phyloP scores from a whole-genome alignment of 306 rosid species.

The Corylus americana region DNA sequence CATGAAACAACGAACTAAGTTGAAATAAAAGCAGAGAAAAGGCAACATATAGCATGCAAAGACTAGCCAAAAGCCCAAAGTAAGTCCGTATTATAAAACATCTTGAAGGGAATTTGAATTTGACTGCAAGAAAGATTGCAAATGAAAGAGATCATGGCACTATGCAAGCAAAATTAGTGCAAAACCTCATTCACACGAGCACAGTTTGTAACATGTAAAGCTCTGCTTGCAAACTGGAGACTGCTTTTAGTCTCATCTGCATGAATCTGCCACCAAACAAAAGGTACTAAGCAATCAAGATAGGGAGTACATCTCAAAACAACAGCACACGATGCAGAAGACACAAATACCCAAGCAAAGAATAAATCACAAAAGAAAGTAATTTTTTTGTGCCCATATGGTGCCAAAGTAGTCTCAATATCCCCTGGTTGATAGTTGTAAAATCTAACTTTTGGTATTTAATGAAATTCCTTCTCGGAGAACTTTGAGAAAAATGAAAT shows the following conservation, averaged over 20 bases:
- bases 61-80: constrained; percentile 9
- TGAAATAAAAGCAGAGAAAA: constrained; percentile 15
- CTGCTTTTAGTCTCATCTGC: constrained; percentile 97
- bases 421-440: background rate
- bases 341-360: background rate
- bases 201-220: constrained; percentile 88
- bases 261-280: constrained; percentile 67
- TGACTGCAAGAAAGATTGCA: constrained; percentile 21
- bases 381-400: background rate
- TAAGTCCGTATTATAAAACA: constrained; percentile 12
- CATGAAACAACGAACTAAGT: constrained; percentile 19
- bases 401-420: background rate
- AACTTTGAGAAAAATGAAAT: background rate
- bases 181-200: constrained; percentile 95
- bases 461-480: background rate
- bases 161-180: constrained; percentile 21
- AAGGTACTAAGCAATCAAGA: constrained; percentile 28
- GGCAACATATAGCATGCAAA: constrained; percentile 13
- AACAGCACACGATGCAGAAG: background rate
- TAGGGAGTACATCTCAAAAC: constrained; percentile 9
- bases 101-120: constrained; percentile 12
- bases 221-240: constrained; percentile 97
- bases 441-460: background rate
- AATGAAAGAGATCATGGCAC: background rate
- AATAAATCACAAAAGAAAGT: background rate